Base-by-base conservation (phyloP, 164 flowering plant species). In the Stephania yunnanensis region DNA sequence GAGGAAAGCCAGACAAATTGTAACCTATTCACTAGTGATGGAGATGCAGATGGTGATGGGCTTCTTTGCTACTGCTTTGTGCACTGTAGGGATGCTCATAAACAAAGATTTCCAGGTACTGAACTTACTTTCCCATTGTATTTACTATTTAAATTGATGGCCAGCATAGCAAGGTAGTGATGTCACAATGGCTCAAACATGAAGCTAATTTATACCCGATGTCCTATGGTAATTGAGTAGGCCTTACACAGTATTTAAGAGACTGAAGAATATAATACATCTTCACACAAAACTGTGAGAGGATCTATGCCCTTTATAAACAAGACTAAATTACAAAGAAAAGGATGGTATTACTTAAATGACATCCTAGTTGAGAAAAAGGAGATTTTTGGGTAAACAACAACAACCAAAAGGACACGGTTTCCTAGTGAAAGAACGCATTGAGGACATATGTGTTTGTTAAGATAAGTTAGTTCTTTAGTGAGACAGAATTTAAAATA, bases 51-150 rank as follows among this genome's bases (percentile, higher is more conserved):
- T 86, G 52, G 87, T 83, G 3, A 76, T 89, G 75, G 79, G 81
- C 50, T n/a, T 84, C 8, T 85, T 84, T 74, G 91, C 91, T n/a
- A 83, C 91, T 15, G 44, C 46, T 48, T 74, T 88, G 45, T 85
- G 90, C 81, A 76, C 79, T 4, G 75, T 85, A 0, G 91, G 93
- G 10, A 89, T 89, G 91, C 30, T 85, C 3, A 64, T 84, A 65
- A 84, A 87, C 78, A 81, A 84, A 4, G 90, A 89, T 74, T 87
- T 89, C 78, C 20, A 86, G 91, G 93, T 89, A 22, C 0, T 45
- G 0, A 31, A 64, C 42, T 36, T 36, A 36, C 42, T 36, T 36
- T 36, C 42, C 42, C 42, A 36, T 36, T 36, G 42, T 36, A 2
- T 36, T 36, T 36, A 4, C 42, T 36, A 36, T 36, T 36, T 36